Evolutionary conservation across 2,329 filamentous ascomycete genomes (phyloP), one percentile per base, ranked within the genome.

Genomic region (Daldinia eschscholtzii): DNA sequence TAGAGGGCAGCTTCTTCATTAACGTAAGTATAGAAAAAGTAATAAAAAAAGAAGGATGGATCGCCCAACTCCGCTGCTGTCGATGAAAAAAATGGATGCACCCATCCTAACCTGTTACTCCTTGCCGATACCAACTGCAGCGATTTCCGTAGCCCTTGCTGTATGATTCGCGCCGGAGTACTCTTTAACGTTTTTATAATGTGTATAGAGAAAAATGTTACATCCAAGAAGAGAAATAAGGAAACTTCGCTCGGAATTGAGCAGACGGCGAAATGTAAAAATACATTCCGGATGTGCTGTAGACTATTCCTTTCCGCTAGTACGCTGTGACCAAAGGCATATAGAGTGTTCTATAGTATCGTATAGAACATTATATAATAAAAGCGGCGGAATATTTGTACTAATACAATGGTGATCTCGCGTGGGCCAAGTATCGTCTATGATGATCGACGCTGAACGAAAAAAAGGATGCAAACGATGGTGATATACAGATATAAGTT

Each of bases 281-380:
- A 39, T 62, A 58, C 65, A 64, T 63, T 46, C 50, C 57, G 9
- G 26, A 20, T 28, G n/a, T 28, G 59, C 12, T 35, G 28, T 50
- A 35, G 37, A 46, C 33, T 28, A 15, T 50, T 7, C 26, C 15
- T 15, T 52, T n/a, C 44, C 28, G 23, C 58, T 28, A 57, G 30
- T 53, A 64, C 61, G 61, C 63, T 56, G 64, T 64, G 23, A 68
- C 66, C 61, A 39, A 50, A 63, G 37, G 15, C 42, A 33, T 28
- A 30, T 23, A 23, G n/a, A 48, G 33, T 60, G 66, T 61, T 59
- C 73, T 69, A 63, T 73, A 61, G 65, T 73, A 71, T 74, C 69
- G 67, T 68, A 70, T 72, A 69, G 70, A 68, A 73, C 74, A 75
- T 76, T 73, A 75, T 75, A 68, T 74, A 71, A 68, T 73, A 65